phyloP scores from a whole-genome alignment of 805 yeast genomes.

The Saccharomycopsis lassenensis region DNA sequence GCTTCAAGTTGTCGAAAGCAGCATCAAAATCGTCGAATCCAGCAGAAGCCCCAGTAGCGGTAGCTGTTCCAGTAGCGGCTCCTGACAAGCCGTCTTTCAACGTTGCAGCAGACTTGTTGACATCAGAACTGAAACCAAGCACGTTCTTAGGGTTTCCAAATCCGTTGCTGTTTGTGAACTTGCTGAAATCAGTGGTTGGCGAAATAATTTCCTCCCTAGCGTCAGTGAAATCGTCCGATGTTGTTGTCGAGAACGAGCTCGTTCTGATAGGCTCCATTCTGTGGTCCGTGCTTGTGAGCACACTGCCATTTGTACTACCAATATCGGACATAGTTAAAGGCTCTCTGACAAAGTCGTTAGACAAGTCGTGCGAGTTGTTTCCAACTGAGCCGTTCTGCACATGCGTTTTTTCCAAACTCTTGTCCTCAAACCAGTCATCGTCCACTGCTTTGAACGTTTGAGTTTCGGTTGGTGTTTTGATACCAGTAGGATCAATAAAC shows the following conservation, averaged over 20 bases:
- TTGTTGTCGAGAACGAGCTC: slow-evolving; percentile 8
- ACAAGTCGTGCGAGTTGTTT: too few species aligned
- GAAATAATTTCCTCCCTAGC: slow-evolving; percentile 16
- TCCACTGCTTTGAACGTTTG: slow-evolving; percentile 31
- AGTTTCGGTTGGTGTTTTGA: slow-evolving; percentile 70
- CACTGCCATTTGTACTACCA: too few species aligned
- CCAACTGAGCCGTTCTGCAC: slow-evolving; percentile 21
- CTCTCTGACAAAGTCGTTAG: too few species aligned
- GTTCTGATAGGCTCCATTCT: too few species aligned
- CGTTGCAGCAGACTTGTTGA: not conserved
- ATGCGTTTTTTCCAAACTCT: slow-evolving; percentile 41
- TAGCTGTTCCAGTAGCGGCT: not conserved
- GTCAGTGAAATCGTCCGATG: slow-evolving; percentile 13
- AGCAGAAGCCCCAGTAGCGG: not conserved
- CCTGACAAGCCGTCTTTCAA: not conserved
- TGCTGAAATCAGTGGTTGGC: slow-evolving; percentile 1
- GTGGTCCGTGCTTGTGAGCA: too few species aligned
- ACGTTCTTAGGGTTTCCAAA: not conserved
- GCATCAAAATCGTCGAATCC: slow-evolving; percentile 6
- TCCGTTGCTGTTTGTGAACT: not conserved
- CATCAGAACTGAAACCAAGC: not conserved
- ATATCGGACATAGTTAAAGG: too few species aligned
- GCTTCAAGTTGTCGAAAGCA: slow-evolving; percentile 17
- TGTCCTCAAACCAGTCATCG: slow-evolving; percentile 30
- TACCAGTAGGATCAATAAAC: not conserved